These are phyloP conservation scores for Monosporascus sp. DNA, from an alignment of 2,329 filamentous ascomycete species.

Conservation along the genomic window DNA sequence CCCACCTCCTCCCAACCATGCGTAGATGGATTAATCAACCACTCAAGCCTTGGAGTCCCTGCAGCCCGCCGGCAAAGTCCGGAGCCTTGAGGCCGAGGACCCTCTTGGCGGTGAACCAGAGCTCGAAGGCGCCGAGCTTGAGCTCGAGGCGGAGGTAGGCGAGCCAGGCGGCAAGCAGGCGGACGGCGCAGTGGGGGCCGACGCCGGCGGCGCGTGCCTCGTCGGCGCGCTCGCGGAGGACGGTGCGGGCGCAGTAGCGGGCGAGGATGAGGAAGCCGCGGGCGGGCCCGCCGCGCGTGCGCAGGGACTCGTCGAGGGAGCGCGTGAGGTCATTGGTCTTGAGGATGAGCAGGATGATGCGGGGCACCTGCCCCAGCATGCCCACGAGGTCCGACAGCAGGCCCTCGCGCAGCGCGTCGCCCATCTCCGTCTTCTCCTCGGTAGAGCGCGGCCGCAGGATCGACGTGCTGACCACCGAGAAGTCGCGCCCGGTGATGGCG, in stretches of 20 bases:
- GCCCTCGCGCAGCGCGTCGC: constrained; percentile 77
- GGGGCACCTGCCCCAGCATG: constrained; percentile 80
- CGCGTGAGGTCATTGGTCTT: constrained; percentile 97
- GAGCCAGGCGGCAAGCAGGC: constrained; percentile 52
- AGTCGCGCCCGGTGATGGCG: constrained; percentile 93
- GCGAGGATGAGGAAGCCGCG: constrained; percentile 65
- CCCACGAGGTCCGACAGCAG: constrained; percentile 85
- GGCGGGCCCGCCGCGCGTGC: constrained; percentile 64
- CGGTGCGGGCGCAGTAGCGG: constrained; percentile 62
- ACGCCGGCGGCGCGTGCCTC: constrained; percentile 45
- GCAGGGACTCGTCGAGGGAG: constrained; percentile 84
- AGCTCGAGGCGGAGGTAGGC: constrained; percentile 56
- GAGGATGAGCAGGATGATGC: constrained; percentile 89
- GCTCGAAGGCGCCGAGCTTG: constrained; percentile 60
- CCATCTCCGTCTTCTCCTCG: constrained; percentile 83
- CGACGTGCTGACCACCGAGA: constrained; percentile 63
- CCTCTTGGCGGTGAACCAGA: constrained; percentile 54
- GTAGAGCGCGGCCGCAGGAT: constrained; percentile 57
- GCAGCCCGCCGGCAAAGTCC: not conserved
- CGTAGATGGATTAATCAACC: too few relatives aligned
- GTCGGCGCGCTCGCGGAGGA: constrained; percentile 61
- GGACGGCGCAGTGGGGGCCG: constrained; percentile 53
- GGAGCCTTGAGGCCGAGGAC: constrained; percentile 30
- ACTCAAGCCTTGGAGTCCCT: too few relatives aligned
- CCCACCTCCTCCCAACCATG: too few relatives aligned